These are phyloP conservation scores for Albizia julibrissin DNA, from an alignment of 306 rosid species.

Conservation along the genomic window DNA sequence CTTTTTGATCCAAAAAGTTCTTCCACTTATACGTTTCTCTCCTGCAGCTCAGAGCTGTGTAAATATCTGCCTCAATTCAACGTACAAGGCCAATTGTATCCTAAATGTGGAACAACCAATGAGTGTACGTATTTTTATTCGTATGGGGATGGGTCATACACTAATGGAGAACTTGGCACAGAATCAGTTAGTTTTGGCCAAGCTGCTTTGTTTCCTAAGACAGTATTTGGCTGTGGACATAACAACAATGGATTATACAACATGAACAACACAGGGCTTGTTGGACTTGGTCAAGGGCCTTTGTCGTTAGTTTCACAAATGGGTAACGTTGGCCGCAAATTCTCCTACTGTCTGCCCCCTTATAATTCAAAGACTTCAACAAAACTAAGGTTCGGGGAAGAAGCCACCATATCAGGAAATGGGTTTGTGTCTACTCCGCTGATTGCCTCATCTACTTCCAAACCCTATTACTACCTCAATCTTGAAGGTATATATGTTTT, in stretches of 20 bases:
- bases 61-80: fast-evolving
- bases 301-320: constrained; percentile 23
- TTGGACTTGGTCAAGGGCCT: constrained; percentile 17
- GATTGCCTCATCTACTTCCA: background rate
- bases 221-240: background rate
- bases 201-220: background rate
- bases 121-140: background rate
- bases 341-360: constrained; percentile 23
- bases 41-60: background rate
- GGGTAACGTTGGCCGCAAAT: background rate
- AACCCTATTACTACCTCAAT: too few species aligned
- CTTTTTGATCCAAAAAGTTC: background rate
- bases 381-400: background rate
- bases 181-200: background rate
- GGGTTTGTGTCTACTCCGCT: constrained; percentile 1
- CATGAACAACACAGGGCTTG: background rate
- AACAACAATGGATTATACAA: background rate
- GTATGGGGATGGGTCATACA: background rate
- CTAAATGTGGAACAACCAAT: background rate
- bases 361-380: background rate
- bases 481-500: too few species aligned
- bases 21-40: background rate
- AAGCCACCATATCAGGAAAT: background rate
- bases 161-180: background rate
- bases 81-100: background rate